These are phyloP conservation scores for Lactifluus piperatus DNA, from an alignment of 768 basidiomycete genomes.

Conservation along the genomic window DNA sequence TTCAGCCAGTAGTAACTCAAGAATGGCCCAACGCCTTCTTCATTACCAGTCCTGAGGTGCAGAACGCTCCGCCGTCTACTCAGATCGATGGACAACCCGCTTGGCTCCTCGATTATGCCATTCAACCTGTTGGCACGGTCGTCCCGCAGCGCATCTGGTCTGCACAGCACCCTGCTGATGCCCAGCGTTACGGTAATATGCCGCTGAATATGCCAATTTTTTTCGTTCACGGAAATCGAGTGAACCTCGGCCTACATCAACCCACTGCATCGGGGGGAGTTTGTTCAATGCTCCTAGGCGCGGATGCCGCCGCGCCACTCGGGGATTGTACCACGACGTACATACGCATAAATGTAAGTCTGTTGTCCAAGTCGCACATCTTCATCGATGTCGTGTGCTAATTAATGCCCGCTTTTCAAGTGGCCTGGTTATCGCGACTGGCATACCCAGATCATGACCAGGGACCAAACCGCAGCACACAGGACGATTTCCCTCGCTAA, in stretches of 20 bases:
- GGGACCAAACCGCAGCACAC: neutral
- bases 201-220: slow-evolving; percentile 5
- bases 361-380: too few species aligned
- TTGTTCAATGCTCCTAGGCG: neutral
- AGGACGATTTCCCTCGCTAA: neutral
- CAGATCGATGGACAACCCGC: neutral
- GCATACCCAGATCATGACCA: slow-evolving; percentile 6
- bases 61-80: neutral
- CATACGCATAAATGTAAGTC: slow-evolving; percentile 8
- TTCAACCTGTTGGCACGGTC: neutral
- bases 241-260: neutral
- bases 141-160: slow-evolving; percentile 10
- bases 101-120: slow-evolving; percentile 1
- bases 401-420: neutral
- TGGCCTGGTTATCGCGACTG: slow-evolving; percentile 3
- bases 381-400: too few species aligned
- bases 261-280: neutral
- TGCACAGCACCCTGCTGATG: neutral
- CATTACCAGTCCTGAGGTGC: neutral
- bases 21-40: slow-evolving; percentile 4
- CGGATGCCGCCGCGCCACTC: neutral
- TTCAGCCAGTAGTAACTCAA: neutral
- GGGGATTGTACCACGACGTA: neutral
- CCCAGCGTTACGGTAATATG: neutral
- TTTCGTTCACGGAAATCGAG: neutral